Evolutionary conservation across 2,329 filamentous ascomycete species (phyloP).

Genomic region (Lasiodiplodia citricola): DNA sequence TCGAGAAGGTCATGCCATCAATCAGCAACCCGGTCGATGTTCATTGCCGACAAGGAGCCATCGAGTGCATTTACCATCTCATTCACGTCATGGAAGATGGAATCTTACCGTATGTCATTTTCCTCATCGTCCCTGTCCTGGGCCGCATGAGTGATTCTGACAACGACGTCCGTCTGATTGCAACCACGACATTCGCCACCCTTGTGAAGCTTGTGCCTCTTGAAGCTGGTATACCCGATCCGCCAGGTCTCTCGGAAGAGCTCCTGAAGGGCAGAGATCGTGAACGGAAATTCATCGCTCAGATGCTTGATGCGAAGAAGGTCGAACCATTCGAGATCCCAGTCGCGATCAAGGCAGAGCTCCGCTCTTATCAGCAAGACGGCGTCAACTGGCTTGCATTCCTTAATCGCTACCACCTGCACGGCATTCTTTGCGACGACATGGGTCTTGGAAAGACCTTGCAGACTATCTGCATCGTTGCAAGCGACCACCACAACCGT

Average conservation of each 20-base stretch:
- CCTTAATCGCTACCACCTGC: constrained; percentile 95
- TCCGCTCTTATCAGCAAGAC: constrained; percentile 97
- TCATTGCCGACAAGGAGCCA: constrained; percentile 87
- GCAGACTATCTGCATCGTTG: constrained; percentile 96
- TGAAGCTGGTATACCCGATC: constrained; percentile 96
- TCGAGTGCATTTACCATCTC: constrained; percentile 94
- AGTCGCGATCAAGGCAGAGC: constrained; percentile 93
- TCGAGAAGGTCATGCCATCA: constrained; percentile 88
- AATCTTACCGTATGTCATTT: constrained; percentile 97
- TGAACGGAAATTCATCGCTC: constrained; percentile 94
- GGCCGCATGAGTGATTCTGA: constrained; percentile 99
- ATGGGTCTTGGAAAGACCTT: constrained; percentile 99
- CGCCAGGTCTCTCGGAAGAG: constrained; percentile 87
- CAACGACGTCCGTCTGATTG: constrained; percentile 90
- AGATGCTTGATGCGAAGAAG: constrained; percentile 96
- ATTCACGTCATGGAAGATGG: constrained; percentile 98
- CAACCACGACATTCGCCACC: constrained; percentile 95
- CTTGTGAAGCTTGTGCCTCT: constrained; percentile 96
- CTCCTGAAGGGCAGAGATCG: constrained; percentile 88
- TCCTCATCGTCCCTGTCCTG: constrained; percentile 95
- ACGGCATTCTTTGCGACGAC: constrained; percentile 97
- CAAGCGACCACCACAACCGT: constrained; percentile 93
- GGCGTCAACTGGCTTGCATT: constrained; percentile 99
- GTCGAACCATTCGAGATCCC: constrained; percentile 93
- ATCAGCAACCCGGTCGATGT: constrained; percentile 91